Evolutionary conservation across 495 filamentous ascomycete genomes (phyloP).

Genomic region (Penicillium bialowiezense): DNA sequence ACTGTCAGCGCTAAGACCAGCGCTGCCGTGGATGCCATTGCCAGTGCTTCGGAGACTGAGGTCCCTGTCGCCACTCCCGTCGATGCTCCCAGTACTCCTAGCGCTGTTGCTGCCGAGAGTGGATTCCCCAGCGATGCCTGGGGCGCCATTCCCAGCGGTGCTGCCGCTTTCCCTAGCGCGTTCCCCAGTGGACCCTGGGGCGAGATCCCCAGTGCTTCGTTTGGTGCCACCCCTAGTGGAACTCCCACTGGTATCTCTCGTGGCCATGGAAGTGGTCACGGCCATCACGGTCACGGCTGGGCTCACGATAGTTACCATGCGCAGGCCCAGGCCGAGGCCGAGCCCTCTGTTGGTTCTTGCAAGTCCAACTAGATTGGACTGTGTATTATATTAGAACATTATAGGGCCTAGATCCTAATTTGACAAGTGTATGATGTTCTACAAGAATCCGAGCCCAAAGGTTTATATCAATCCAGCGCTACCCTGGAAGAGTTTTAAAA

Average conservation of each 20-base stretch:
- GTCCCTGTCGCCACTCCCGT: neutral
- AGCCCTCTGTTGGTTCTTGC: neutral
- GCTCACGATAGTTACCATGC: neutral
- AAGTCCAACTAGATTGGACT: neutral
- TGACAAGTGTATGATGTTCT: neutral
- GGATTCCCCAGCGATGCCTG: neutral
- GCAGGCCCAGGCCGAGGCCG: no score
- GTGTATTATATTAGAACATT: neutral
- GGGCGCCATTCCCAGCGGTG: neutral
- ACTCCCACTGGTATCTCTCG: neutral
- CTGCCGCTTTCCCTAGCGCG: neutral
- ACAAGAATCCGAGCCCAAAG: no score
- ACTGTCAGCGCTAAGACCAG: neutral
- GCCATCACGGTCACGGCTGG: neutral
- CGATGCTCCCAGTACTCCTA: neutral
- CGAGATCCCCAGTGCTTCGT: neutral
- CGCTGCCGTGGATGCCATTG: neutral
- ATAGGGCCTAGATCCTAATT: no score
- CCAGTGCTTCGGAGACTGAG: neutral
- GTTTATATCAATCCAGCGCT: neutral
- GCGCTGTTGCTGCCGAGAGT: neutral
- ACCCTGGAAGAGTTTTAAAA: no score
- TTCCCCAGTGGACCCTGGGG: neutral
- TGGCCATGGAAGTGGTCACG: neutral
- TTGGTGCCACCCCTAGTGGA: neutral